phyloP scores from a whole-genome alignment of 2,329 filamentous ascomycete genomes.

The Teratosphaeria epicoccoides region DNA sequence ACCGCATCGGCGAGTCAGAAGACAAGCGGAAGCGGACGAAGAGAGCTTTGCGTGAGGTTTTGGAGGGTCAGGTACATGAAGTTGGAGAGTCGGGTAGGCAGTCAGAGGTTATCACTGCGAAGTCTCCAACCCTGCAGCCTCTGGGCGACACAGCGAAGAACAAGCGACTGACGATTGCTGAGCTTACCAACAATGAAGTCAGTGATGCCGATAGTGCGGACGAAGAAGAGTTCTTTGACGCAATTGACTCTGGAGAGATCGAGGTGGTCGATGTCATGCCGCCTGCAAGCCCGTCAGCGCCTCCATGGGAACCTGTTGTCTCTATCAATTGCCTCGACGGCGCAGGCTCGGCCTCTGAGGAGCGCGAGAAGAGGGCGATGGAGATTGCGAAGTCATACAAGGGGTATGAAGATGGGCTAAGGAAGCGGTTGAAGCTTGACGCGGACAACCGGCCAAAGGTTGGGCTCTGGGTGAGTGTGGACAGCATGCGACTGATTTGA shows the following conservation, averaged over 20 bases:
- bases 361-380: conserved; percentile 27
- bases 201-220: conserved; percentile 76
- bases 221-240: conserved; percentile 94
- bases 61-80: conserved; percentile 42
- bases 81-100: neutral
- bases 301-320: neutral
- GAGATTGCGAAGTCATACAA: conserved; percentile 70
- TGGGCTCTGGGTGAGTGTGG: conserved; percentile 72
- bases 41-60: conserved; percentile 73
- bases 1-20: conserved; percentile 77
- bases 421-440: conserved; percentile 74
- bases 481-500: neutral
- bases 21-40: conserved; percentile 84
- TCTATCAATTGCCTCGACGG: neutral
- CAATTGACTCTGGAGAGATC: conserved; percentile 84
- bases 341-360: neutral
- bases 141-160: conserved; percentile 24
- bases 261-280: conserved; percentile 63
- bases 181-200: conserved; percentile 54
- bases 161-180: conserved; percentile 56
- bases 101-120: neutral
- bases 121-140: conserved; percentile 13
- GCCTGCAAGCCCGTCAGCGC: conserved; percentile 8
- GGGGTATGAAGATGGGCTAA: conserved; percentile 83
- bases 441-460: conserved; percentile 88